Base-by-base conservation (phyloP, 495 filamentous ascomycete species). In the Talaromyces borbonicus region DNA sequence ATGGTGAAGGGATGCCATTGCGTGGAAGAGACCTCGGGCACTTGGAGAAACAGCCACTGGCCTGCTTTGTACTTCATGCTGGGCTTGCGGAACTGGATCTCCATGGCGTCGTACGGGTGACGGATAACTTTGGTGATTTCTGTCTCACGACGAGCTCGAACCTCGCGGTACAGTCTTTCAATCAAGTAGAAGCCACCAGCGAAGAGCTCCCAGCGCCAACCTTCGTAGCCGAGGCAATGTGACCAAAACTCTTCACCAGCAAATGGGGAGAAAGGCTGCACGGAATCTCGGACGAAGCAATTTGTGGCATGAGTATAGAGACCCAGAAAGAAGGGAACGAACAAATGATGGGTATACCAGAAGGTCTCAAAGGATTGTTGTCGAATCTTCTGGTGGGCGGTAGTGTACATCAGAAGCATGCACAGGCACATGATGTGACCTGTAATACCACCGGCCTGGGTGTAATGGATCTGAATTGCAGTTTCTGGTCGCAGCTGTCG, bases 1-100 rank as follows among this genome's bases (percentile, higher is more conserved):
- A 99, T 99, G 60, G 92, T 99, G 62, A 97, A 99, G 12, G 92
- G 92, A 65, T 99, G 92, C 92, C 92, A 99, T 68, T 99, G 90
- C 51, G 83, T 80, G 47, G 68, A 75, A 43, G 86, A 93, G 31
- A 99, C 80, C 4, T 84, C 79, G 2, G 92, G 92, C 8, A 95
- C 79, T 62, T 97, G 89, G 45, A 99, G 69, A 69, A 97, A 95
- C 15, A 97, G 78, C 87, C 90, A 99, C 62, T 99, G 92, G 27
- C 92, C 92, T 18, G 93, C 79, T 73, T 96, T 96, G 78, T 99
- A 99, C 54, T 83, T 88, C 84, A 99, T 94, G 49, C 83, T 87
- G 8, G 90, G 86, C 62, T 97, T 99, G 54, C 73, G 74, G 59
- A 99, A 97, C 63, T 99, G 92, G 53, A 99, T 90, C 63, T 99